A percentile compares a stretch with the other conserved stretches of the same genome.
phyloP scores from a whole-genome alignment of 805 yeast genomes.

The Candida nonsorbophila region DNA sequence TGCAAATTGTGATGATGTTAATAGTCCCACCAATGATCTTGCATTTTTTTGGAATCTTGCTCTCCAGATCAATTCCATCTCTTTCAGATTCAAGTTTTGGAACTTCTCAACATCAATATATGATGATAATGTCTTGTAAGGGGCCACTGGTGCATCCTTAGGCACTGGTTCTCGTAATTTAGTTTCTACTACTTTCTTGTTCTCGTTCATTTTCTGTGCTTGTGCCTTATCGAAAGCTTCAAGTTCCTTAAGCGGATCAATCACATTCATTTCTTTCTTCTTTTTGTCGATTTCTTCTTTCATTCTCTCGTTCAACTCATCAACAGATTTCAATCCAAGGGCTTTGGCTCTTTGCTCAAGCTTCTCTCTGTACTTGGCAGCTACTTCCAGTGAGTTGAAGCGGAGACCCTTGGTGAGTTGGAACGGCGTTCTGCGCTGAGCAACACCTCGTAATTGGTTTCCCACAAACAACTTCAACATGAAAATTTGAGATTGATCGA shows the following conservation, averaged over 20 bases:
- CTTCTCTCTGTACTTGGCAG: slow-evolving; percentile 22
- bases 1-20: slow-evolving; percentile 56
- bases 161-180: slow-evolving; percentile 31
- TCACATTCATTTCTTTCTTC: slow-evolving; percentile 50
- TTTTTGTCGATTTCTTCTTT: slow-evolving; percentile 55
- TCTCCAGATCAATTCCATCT: slow-evolving; percentile 82
- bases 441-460: no score
- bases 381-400: slow-evolving; percentile 3
- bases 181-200: slow-evolving; percentile 17
- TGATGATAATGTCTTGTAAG: slow-evolving; percentile 68
- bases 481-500: no score
- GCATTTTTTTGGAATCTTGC: slow-evolving; percentile 69
- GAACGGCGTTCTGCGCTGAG: no score
- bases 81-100: slow-evolving; percentile 47
- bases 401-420: no score
- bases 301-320: slow-evolving; percentile 56
- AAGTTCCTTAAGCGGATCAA: slow-evolving; percentile 69
- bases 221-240: slow-evolving; percentile 47
- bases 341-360: slow-evolving; percentile 29
- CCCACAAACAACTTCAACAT: no score
- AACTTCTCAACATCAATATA: slow-evolving; percentile 69
- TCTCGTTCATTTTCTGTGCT: slow-evolving; percentile 18
- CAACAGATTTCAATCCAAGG: slow-evolving; percentile 37
- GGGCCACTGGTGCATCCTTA: slow-evolving; percentile 32
- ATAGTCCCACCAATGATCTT: slow-evolving; percentile 58